phyloP scores from a whole-genome alignment of 2,329 filamentous ascomycete species.

The Xylogone sp. region DNA sequence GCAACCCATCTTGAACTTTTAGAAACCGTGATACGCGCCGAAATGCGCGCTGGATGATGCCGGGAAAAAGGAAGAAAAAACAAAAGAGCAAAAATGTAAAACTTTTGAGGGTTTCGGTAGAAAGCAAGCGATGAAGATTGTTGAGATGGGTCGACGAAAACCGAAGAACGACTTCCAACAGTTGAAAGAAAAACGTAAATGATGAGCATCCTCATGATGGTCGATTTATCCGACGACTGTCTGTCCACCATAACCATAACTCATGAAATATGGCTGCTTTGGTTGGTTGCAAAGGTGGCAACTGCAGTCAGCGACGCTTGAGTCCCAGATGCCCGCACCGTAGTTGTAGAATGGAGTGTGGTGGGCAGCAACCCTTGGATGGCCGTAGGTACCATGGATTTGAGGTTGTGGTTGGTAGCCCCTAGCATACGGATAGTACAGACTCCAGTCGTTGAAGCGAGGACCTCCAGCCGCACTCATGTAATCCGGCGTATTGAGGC shows the following conservation, averaged over 20 bases:
- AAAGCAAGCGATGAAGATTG: not conserved
- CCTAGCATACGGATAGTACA: slow-evolving; percentile 45
- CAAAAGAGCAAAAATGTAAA: slow-evolving; percentile 20
- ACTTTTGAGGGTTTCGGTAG: slow-evolving; percentile 21
- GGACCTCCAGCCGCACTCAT: slow-evolving; percentile 41
- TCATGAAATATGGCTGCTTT: slow-evolving; percentile 45
- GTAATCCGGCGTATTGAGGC: slow-evolving; percentile 50
- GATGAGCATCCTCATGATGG: slow-evolving; percentile 27
- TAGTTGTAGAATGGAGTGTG: slow-evolving; percentile 44
- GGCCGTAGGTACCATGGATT: slow-evolving; percentile 30
- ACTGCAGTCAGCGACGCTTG: slow-evolving; percentile 40
- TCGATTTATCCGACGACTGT: slow-evolving; percentile 33
- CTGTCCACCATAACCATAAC: slow-evolving; percentile 38
- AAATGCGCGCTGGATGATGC: slow-evolving; percentile 22
- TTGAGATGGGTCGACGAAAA: slow-evolving; percentile 2
- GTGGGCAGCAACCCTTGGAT: slow-evolving; percentile 41
- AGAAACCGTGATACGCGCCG: slow-evolving; percentile 16
- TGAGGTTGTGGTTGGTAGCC: slow-evolving; percentile 21
- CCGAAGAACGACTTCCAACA: slow-evolving; percentile 2
- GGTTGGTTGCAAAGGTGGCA: slow-evolving; percentile 44
- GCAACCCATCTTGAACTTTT: slow-evolving; percentile 15
- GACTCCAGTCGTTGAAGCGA: slow-evolving; percentile 48
- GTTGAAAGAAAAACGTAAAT: slow-evolving; percentile 7
- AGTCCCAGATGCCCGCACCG: slow-evolving; percentile 41
- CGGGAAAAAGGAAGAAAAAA: not conserved